These are phyloP conservation scores for Tolypocladium ophioglossoides DNA, from an alignment of 2,329 filamentous ascomycete genomes.

Conservation along the genomic window DNA sequence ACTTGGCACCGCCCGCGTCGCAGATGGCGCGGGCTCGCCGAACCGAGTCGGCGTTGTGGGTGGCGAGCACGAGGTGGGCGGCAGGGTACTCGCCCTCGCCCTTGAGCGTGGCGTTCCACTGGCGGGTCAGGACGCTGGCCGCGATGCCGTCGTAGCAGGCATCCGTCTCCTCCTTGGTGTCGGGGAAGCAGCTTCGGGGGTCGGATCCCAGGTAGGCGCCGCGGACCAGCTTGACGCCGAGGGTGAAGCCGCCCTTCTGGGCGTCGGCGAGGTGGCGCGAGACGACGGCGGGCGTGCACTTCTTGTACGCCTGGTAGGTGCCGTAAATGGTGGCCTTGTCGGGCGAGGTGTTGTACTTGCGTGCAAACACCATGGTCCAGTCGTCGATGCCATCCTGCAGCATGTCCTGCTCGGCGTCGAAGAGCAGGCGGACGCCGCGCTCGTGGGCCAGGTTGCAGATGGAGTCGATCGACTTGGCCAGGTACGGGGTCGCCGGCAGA, in stretches of 20 bases:
- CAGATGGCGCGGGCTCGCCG: slow-evolving; percentile 41
- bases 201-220: slow-evolving; percentile 65
- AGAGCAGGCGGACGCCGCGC: slow-evolving; percentile 63
- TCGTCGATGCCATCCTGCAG: slow-evolving; percentile 72
- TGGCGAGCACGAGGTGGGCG: slow-evolving; percentile 62
- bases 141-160: slow-evolving; percentile 62
- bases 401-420: slow-evolving; percentile 76
- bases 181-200: slow-evolving; percentile 58
- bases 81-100: slow-evolving; percentile 38
- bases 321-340: slow-evolving; percentile 64
- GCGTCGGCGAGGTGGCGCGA: slow-evolving; percentile 50
- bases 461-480: slow-evolving; percentile 59
- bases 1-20: slow-evolving; percentile 30
- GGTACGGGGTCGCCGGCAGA: slow-evolving; percentile 49
- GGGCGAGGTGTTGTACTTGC: slow-evolving; percentile 58
- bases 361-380: slow-evolving; percentile 70
- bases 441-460: slow-evolving; percentile 64
- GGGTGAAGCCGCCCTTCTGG: slow-evolving; percentile 46
- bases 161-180: slow-evolving; percentile 63
- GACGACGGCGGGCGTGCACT: slow-evolving; percentile 47
- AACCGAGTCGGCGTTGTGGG: slow-evolving; percentile 71
- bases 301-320: slow-evolving; percentile 71
- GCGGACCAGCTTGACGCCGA: slow-evolving; percentile 67
- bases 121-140: slow-evolving; percentile 52
- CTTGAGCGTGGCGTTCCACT: slow-evolving; percentile 25